Conservation (phyloP, 441 rosid genomes). For the Adansonia grandidieri region DNA sequence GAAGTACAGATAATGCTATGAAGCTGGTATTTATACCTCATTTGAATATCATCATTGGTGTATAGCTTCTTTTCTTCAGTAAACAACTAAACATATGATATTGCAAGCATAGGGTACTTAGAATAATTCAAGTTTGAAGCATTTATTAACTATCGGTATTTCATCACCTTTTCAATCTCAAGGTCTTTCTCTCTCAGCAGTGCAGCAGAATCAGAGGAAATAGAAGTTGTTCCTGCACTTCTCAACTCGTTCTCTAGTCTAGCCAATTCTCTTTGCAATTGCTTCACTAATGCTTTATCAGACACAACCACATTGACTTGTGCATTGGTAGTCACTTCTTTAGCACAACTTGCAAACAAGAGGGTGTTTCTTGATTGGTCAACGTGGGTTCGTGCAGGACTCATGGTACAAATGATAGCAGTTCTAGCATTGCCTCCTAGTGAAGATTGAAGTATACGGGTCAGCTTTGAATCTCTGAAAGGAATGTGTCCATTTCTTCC, state of each 20-base stretch:
- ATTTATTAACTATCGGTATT: neutral
- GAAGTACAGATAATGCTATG: neutral
- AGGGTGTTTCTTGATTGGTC: slow-evolving; percentile 87
- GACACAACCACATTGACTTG: slow-evolving; percentile 76
- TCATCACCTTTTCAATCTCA: slow-evolving; percentile 62
- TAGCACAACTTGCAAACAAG: slow-evolving; percentile 83
- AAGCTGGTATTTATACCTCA: neutral
- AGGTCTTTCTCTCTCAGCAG: slow-evolving; percentile 65
- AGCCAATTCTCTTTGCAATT: slow-evolving; percentile 73
- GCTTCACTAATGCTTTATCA: slow-evolving; percentile 74
- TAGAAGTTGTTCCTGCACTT: slow-evolving; percentile 43
- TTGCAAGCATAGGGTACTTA: neutral
- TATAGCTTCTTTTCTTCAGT: neutral
- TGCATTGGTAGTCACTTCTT: slow-evolving; percentile 80
- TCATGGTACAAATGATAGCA: slow-evolving; percentile 75
- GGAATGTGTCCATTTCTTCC: slow-evolving; percentile 78
- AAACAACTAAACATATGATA: neutral
- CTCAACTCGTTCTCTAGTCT: slow-evolving; percentile 70
- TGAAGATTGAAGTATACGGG: slow-evolving; percentile 73
- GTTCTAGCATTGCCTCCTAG: slow-evolving; percentile 77
- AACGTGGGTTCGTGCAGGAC: slow-evolving; percentile 73
- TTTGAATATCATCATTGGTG: neutral
- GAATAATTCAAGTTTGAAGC: neutral
- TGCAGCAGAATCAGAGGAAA: slow-evolving; percentile 47
- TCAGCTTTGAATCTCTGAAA: slow-evolving; percentile 79